A percentile compares a stretch with the other conserved stretches of the same genome.
Evolutionary conservation across 2,329 filamentous ascomycete species (phyloP).

Genomic region (Aspergillus novoparasiticus): DNA sequence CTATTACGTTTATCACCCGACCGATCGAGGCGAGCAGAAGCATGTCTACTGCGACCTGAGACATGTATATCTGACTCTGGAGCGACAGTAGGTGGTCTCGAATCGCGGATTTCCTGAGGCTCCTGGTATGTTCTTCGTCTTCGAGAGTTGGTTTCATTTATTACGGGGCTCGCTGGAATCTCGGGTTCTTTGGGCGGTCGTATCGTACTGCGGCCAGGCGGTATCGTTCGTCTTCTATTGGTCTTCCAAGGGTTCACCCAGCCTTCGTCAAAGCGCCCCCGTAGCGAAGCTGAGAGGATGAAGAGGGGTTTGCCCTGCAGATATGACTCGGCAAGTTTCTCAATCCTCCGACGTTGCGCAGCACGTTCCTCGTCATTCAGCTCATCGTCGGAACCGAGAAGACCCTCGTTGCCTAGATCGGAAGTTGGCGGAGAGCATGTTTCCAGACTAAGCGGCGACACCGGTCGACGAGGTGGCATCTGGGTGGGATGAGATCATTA

Average conservation of each 20-base stretch:
- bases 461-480: conserved; percentile 37
- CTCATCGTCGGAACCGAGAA: conserved; percentile 44
- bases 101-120: conserved; percentile 7
- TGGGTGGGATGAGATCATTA: conserved; percentile 20
- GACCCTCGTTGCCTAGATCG: conserved; percentile 29
- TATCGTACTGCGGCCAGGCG: neutral
- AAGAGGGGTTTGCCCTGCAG: conserved; percentile 46
- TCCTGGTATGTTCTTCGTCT: conserved; percentile 23
- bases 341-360: conserved; percentile 46
- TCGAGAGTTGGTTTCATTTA: conserved; percentile 33
- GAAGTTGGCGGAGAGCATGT: conserved; percentile 27
- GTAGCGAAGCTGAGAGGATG: conserved; percentile 49
- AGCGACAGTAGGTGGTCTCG: conserved; percentile 4
- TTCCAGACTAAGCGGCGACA: conserved; percentile 41
- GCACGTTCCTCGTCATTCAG: conserved; percentile 33
- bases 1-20: neutral
- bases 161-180: conserved; percentile 21
- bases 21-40: neutral
- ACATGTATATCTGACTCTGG: neutral
- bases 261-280: conserved; percentile 46
- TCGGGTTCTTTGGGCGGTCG: conserved; percentile 1
- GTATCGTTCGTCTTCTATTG: conserved; percentile 16
- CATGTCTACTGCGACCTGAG: neutral
- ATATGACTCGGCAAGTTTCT: conserved; percentile 45
- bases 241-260: conserved; percentile 53